Base-by-base conservation (phyloP, 306 rosid species). In the Acacia melanoxylon region DNA sequence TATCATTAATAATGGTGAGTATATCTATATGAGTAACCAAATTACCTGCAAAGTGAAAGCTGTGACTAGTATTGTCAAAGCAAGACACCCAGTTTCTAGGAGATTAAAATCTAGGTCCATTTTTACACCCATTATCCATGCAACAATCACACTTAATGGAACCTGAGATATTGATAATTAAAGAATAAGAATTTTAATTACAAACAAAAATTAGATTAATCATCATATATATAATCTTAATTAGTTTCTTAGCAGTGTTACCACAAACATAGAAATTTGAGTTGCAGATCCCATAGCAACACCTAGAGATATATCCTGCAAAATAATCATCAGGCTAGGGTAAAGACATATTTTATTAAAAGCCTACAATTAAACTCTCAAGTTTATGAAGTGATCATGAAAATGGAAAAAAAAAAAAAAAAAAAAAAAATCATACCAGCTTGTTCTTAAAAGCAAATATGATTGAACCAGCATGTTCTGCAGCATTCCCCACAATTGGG, bases 401-500 rank as follows among this genome's bases (percentile, higher is more conserved):
- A 42, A 76, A 71, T 63, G 51, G n/a, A n/a, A n/a, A n/a, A 59
- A 42, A 76, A 71, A 59, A 42, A 76, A 71, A 40, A 59, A 49
- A 8, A 42, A 11, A 45, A 11, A 52, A 17, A 51, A 11, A 45
- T n/a, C 88, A 22, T 79, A 93, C 98, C 96, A 95, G 83, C 82
- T 95, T 95, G 86, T 95, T 92, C 91, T 93, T 93, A 76, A 89
- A 92, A 75, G 99, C 99, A 82, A 95, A 95, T 54, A 95, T 95
- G 82, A 95, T 80, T 35, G 99, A 92, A 45, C 99, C 99, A 0
- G 99, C 99, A 71, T 95, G 99, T 72, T 95, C 98, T 37, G 99
- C 99, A 2, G 99, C 99, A 59, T 95, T 95, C 79, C 99, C 98
- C 73, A 95, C 99, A 33, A 95, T 91, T n/a, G 99, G 99, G 10